A percentile compares a stretch with the other conserved stretches of the same genome.
Evolutionary conservation across 1,139 yeast species (phyloP).

Genomic region (Ogataea hybrid): DNA sequence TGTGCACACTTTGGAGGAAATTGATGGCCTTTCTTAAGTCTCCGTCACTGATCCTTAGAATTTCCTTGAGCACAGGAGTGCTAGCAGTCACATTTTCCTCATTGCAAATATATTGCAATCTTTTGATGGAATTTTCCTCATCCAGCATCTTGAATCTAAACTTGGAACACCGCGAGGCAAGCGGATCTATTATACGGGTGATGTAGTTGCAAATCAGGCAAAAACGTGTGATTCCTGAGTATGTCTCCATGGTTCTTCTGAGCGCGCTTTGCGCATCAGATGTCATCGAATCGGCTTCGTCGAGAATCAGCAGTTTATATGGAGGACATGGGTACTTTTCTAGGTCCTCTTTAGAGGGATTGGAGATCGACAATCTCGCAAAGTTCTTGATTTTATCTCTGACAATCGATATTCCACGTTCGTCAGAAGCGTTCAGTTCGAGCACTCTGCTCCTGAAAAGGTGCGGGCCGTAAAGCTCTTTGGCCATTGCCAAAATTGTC

Average conservation of each 20-base stretch:
- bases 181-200: conserved; percentile 92
- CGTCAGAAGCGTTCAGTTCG: conserved; percentile 95
- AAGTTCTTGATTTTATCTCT: conserved; percentile 90
- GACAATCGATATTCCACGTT: conserved; percentile 90
- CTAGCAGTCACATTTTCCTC: conserved; percentile 49
- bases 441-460: conserved; percentile 74
- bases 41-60: conserved; percentile 72
- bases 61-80: conserved; percentile 54
- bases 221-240: conserved; percentile 86
- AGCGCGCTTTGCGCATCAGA: conserved; percentile 95
- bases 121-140: conserved; percentile 60
- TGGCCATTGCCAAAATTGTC: conserved; percentile 84
- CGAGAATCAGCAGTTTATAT: conserved; percentile 72
- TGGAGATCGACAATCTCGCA: conserved; percentile 84
- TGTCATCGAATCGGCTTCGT: conserved; percentile 99
- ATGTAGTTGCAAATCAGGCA: conserved; percentile 94
- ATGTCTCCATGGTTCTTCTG: conserved; percentile 95
- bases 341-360: conserved; percentile 66
- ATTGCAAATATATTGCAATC: conserved; percentile 62
- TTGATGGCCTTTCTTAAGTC: conserved; percentile 95
- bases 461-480: conserved; percentile 74
- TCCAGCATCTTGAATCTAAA: conserved; percentile 85
- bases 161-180: conserved; percentile 94
- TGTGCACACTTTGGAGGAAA: conserved; percentile 81
- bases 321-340: conserved; percentile 91